Conservation (phyloP, 371 early-diverging fungal species). For the Blakeslea trispora region DNA sequence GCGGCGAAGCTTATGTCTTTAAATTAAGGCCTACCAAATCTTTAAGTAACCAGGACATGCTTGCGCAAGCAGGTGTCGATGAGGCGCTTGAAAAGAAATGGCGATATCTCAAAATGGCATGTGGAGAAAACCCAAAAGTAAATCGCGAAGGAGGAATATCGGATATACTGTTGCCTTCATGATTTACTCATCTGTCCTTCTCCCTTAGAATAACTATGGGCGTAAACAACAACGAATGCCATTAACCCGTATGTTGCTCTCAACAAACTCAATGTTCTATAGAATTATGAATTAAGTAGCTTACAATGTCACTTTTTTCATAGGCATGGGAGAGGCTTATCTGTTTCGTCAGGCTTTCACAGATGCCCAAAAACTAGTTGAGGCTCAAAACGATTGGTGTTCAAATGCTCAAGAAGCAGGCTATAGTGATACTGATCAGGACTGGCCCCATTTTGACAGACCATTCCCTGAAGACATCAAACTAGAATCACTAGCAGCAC, state of each 20-base stretch:
- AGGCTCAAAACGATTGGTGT: conserved; percentile 78
- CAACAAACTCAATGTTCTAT: neutral
- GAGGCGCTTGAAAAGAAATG: conserved; percentile 33
- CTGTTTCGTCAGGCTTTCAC: conserved; percentile 62
- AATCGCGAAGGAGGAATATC: neutral
- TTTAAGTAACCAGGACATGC: conserved; percentile 61
- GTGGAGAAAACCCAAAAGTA: conserved; percentile 78
- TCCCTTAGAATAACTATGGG: conserved; percentile 27
- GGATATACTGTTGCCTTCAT: neutral
- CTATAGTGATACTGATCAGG: neutral
- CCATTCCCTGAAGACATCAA: conserved; percentile 56
- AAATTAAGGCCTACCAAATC: conserved; percentile 52
- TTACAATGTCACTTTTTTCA: conserved; percentile 1
- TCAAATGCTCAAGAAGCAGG: conserved; percentile 37
- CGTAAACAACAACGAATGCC: conserved; percentile 24
- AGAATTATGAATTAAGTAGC: no score
- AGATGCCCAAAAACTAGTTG: conserved; percentile 50
- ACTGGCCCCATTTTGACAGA: neutral
- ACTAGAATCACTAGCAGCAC: conserved; percentile 52
- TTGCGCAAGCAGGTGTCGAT: conserved; percentile 39
- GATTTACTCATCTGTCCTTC: neutral
- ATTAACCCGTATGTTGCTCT: conserved; percentile 20
- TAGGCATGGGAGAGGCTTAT: conserved; percentile 71
- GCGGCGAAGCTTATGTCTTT: conserved; percentile 72
- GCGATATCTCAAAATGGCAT: conserved; percentile 82